These are phyloP conservation scores for Zhuliangozyma blackwelliae DNA, from an alignment of 1,139 yeast genomes.

Conservation along the genomic window DNA sequence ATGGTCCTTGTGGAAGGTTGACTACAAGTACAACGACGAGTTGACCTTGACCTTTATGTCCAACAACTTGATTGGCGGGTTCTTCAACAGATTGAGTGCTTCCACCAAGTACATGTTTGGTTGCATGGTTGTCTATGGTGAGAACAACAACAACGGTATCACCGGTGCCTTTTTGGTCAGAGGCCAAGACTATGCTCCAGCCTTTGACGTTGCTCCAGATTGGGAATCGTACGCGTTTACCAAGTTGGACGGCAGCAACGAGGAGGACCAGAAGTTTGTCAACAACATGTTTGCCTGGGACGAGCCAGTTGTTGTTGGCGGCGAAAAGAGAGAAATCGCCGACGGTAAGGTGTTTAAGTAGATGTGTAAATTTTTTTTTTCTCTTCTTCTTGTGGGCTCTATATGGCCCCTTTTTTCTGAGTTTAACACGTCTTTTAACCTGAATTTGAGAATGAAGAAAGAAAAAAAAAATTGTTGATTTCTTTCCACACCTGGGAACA, in stretches of 20 bases:
- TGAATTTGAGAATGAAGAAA: not conserved
- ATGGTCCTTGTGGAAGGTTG: conserved; percentile 94
- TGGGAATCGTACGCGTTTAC: conserved; percentile 68
- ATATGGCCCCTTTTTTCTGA: not conserved
- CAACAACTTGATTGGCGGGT: conserved; percentile 96
- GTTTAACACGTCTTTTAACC: not conserved
- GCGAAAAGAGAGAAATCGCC: conserved; percentile 43
- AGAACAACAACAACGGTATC: conserved; percentile 97
- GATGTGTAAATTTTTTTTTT: conserved; percentile 1
- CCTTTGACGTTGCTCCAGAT: conserved; percentile 98
- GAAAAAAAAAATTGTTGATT: conserved; percentile 1
- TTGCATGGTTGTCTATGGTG: conserved; percentile 91
- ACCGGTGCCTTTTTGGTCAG: conserved; percentile 92
- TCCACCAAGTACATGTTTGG: conserved; percentile 96
- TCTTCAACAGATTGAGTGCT: conserved; percentile 91
- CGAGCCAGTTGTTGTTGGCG: conserved; percentile 44
- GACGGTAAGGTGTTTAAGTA: conserved; percentile 53
- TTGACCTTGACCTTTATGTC: conserved; percentile 97
- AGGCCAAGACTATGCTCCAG: conserved; percentile 89
- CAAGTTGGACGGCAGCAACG: conserved; percentile 39
- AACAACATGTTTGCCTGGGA: conserved; percentile 54
- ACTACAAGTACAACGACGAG: conserved; percentile 97
- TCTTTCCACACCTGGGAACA: no score
- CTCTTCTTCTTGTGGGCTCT: not conserved
- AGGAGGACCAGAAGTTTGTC: conserved; percentile 35